Evolutionary conservation across 2,329 filamentous ascomycete genomes (phyloP).

Genomic region (Fusarium longipes): DNA sequence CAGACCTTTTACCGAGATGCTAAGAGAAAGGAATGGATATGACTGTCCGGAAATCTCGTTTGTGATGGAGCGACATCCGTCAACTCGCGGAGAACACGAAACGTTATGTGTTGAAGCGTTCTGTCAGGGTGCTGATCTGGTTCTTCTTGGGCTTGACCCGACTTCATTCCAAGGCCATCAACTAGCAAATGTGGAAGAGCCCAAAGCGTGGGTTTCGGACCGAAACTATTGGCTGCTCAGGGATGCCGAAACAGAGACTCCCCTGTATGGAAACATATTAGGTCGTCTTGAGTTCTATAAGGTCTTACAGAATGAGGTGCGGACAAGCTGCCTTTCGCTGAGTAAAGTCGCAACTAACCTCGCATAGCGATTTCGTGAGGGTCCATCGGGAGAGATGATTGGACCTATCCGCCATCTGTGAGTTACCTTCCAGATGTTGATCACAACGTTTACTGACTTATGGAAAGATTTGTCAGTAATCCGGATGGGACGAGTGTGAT

Average conservation of each 20-base stretch:
- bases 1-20: background rate
- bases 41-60: background rate
- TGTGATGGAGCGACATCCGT: background rate
- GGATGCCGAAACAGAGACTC: background rate
- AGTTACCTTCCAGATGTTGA: background rate
- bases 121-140: background rate
- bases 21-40: background rate
- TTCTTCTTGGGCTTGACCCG: background rate
- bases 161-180: background rate
- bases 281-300: background rate
- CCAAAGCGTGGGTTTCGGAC: background rate
- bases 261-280: background rate
- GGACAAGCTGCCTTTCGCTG: background rate
- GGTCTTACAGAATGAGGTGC: background rate
- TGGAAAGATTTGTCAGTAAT: conserved; percentile 29
- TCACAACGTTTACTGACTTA: background rate
- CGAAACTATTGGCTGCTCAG: background rate
- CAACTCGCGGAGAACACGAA: background rate
- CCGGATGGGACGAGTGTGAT: conserved; percentile 3
- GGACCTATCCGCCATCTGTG: background rate
- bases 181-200: background rate
- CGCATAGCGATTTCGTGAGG: background rate
- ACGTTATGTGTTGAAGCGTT: background rate
- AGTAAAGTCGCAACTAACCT: background rate
- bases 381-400: background rate